A percentile compares a stretch with the other conserved stretches of the same genome.
Conservation (phyloP, 495 filamentous ascomycete genomes). For the Aspergillus avenaceus region DNA sequence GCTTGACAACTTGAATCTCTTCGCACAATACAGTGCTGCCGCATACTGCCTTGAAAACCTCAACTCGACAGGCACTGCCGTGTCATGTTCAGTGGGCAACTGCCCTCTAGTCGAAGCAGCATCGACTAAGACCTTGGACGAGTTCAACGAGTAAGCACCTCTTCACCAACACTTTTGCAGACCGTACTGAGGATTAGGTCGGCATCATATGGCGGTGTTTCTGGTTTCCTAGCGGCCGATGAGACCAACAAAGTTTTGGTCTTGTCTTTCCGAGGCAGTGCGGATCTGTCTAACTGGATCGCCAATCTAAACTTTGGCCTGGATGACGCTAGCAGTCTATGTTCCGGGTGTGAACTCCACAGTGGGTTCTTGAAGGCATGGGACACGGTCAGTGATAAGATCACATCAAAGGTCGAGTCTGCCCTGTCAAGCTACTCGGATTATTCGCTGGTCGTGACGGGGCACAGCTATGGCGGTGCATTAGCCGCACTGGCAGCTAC, state of each 20-base stretch:
- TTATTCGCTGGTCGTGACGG: constrained; percentile 52
- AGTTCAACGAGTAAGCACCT: constrained; percentile 50
- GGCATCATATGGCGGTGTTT: constrained; percentile 43
- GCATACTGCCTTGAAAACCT: constrained; percentile 56
- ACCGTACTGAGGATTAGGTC: constrained; percentile 11
- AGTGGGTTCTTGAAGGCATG: constrained; percentile 50
- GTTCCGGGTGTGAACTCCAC: constrained; percentile 43
- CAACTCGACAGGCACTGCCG: constrained; percentile 24
- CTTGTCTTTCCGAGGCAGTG: constrained; percentile 59
- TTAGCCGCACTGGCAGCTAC: constrained; percentile 55
- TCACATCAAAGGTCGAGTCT: constrained; percentile 32
- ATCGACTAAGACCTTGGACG: constrained; percentile 45
- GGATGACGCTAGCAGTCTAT: constrained; percentile 31
- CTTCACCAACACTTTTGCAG: not conserved
- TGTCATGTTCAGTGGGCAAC: constrained; percentile 50
- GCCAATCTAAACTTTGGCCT: constrained; percentile 43
- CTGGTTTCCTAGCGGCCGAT: constrained; percentile 63
- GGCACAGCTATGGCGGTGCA: constrained; percentile 63
- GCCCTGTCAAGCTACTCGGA: constrained; percentile 33
- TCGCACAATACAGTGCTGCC: constrained; percentile 61
- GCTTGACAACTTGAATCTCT: constrained; percentile 47
- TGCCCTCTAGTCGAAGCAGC: constrained; percentile 55
- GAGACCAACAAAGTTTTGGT: constrained; percentile 53
- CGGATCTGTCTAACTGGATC: constrained; percentile 59
- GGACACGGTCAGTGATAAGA: constrained; percentile 32